phyloP scores from a whole-genome alignment of 169 alveolate genomes.

The Eimeria maxima region DNA sequence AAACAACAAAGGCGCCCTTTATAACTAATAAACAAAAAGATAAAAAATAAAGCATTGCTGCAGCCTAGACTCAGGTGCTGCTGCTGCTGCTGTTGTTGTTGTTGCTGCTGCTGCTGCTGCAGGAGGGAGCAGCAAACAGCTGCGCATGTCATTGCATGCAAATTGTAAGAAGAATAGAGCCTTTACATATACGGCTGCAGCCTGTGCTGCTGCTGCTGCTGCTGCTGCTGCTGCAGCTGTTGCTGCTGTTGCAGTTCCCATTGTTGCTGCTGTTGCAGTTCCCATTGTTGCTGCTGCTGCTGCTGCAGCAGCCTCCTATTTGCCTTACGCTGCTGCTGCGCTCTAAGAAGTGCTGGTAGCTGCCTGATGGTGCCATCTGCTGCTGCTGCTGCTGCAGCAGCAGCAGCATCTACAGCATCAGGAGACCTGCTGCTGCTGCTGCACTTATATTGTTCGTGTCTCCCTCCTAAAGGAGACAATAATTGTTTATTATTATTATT shows the following conservation, averaged over 20 bases:
- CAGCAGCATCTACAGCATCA: background rate
- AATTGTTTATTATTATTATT: too few species aligned
- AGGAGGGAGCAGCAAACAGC: constrained; percentile 26
- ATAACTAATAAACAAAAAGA: background rate
- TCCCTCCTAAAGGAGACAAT: background rate
- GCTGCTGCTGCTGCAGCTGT: background rate
- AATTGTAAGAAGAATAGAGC: background rate
- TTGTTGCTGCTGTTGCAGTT: background rate
- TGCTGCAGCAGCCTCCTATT: background rate
- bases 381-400: constrained; percentile 20
- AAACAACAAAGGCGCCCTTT: background rate
- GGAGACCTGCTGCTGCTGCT: background rate
- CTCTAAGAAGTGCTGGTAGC: background rate
- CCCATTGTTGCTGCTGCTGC: constrained; percentile 17
- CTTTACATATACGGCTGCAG: background rate
- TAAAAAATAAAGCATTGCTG: background rate
- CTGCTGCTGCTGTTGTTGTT: background rate
- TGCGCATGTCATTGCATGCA: too few species aligned
- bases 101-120: constrained; percentile 37
- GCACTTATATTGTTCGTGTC: background rate
- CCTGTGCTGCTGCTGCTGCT: background rate
- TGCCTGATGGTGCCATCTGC: background rate
- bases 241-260: background rate
- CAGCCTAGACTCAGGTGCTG: background rate
- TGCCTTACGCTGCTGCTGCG: constrained; percentile 23